These are phyloP conservation scores for Anacardium occidentale DNA, from an alignment of 345 rosid species.

Conservation along the genomic window DNA sequence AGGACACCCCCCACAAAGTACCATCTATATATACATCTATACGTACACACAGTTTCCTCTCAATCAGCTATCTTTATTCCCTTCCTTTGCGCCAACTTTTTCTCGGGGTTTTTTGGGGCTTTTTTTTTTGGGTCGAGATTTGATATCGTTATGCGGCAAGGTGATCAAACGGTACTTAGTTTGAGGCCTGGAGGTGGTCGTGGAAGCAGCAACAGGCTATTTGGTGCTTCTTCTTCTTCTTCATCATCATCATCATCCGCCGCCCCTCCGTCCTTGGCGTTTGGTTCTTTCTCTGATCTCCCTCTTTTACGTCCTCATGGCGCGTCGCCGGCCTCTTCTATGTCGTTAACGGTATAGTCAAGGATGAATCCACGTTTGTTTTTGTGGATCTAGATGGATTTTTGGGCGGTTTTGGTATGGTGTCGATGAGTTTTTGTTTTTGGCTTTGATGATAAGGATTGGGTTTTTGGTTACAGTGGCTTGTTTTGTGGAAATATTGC, in stretches of 20 bases:
- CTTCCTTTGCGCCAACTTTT: too few relatives aligned
- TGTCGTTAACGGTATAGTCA: conserved; percentile 37
- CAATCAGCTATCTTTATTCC: too few relatives aligned
- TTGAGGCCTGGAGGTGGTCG: conserved; percentile 99
- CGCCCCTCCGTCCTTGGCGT: conserved; percentile 43
- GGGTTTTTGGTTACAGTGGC: not conserved
- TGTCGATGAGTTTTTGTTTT: not conserved
- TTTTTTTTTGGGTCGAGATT: conserved; percentile 28
- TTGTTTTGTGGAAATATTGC: not conserved
- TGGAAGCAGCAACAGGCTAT: conserved; percentile 66
- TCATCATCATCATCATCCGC: conserved; percentile 30
- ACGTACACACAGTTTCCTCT: not conserved
- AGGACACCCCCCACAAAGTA: not conserved
- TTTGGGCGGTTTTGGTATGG: not conserved
- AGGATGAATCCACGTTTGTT: not conserved
- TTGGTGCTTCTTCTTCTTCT: conserved; percentile 48
- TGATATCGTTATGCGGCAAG: conserved; percentile 85
- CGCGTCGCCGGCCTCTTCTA: conserved; percentile 40
- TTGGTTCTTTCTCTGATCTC: conserved; percentile 66
- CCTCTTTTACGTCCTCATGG: conserved; percentile 74
- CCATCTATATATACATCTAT: not conserved
- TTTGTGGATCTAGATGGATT: conserved; percentile 45
- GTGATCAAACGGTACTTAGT: conserved; percentile 90
- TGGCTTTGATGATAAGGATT: conserved; percentile 8
- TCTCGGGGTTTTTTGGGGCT: too few relatives aligned